phyloP scores from a whole-genome alignment of 2,329 filamentous ascomycete genomes.

The Alternaria metachromatica region DNA sequence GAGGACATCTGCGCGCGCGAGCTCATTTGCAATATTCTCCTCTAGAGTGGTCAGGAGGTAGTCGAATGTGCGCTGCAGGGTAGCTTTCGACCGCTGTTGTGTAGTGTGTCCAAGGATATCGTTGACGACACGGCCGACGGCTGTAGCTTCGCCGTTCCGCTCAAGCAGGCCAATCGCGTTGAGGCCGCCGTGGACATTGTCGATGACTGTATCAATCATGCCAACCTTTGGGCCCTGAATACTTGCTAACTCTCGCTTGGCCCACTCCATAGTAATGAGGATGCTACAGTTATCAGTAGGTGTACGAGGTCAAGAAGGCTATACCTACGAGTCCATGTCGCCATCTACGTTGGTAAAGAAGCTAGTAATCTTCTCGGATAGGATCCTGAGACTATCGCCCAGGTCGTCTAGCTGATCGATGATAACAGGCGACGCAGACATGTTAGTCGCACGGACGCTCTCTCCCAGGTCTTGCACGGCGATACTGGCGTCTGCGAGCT shows the following conservation, averaged over 20 bases:
- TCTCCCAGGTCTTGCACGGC: constrained; percentile 95
- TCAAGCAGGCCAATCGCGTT: constrained; percentile 61
- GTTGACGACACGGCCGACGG: constrained; percentile 71
- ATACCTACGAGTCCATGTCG: constrained; percentile 78
- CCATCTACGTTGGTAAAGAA: constrained; percentile 95
- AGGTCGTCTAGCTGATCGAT: constrained; percentile 84
- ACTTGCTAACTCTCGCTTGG: constrained; percentile 77
- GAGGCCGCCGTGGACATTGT: constrained; percentile 82
- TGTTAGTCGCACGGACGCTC: constrained; percentile 85
- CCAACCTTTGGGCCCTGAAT: constrained; percentile 52
- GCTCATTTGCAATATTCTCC: constrained; percentile 84
- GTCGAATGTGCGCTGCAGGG: constrained; percentile 84
- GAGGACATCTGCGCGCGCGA: constrained; percentile 78
- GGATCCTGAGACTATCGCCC: constrained; percentile 81
- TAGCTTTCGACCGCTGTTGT: constrained; percentile 78
- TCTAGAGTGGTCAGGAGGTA: constrained; percentile 88
- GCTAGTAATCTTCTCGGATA: constrained; percentile 84
- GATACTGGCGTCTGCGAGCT: constrained; percentile 87
- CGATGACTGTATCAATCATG: constrained; percentile 75
- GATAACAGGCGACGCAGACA: constrained; percentile 87
- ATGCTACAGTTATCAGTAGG: constrained; percentile 62
- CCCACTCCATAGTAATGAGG: constrained; percentile 96
- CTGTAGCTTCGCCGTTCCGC: constrained; percentile 62
- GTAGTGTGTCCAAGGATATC: constrained; percentile 80
- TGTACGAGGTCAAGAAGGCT: background rate